A percentile compares a stretch with the other conserved stretches of the same genome.
These are phyloP conservation scores for Lophium mytilinum DNA, from an alignment of 495 filamentous ascomycete species.

Conservation along the genomic window DNA sequence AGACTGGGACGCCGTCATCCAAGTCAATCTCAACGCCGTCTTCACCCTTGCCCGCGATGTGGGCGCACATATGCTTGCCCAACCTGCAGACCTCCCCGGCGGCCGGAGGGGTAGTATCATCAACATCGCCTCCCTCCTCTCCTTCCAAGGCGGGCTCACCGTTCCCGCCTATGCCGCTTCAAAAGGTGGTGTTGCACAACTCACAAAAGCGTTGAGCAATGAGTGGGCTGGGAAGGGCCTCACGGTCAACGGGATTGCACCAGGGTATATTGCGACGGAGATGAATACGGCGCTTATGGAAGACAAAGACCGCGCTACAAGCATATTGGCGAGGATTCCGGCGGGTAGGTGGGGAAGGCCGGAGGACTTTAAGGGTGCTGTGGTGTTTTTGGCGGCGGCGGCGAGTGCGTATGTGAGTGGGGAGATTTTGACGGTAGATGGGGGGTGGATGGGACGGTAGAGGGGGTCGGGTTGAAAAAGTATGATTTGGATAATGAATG, in stretches of 20 bases:
- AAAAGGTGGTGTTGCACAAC: slow-evolving; percentile 78
- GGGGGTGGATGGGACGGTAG: slow-evolving; percentile 88
- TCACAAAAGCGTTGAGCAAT: slow-evolving; percentile 83
- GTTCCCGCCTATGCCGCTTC: slow-evolving; percentile 86
- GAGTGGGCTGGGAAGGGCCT: slow-evolving; percentile 77
- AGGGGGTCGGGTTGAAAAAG: not conserved
- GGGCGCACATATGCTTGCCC: slow-evolving; percentile 71
- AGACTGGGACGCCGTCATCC: slow-evolving; percentile 79
- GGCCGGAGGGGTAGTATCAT: slow-evolving; percentile 66
- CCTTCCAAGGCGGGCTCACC: slow-evolving; percentile 86
- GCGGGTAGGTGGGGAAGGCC: slow-evolving; percentile 78
- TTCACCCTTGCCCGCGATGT: slow-evolving; percentile 79
- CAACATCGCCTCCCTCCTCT: slow-evolving; percentile 76
- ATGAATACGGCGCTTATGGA: slow-evolving; percentile 83
- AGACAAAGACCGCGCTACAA: slow-evolving; percentile 56
- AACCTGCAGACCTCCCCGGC: slow-evolving; percentile 45
- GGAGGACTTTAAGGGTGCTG: slow-evolving; percentile 81
- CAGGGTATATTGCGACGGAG: slow-evolving; percentile 78
- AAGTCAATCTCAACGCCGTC: slow-evolving; percentile 76
- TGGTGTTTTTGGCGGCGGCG: slow-evolving; percentile 68
- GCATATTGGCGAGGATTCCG: slow-evolving; percentile 77
- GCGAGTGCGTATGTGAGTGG: slow-evolving; percentile 77
- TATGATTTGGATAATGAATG: not conserved
- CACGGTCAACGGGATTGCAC: slow-evolving; percentile 39
- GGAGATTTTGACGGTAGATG: slow-evolving; percentile 75